phyloP scores from a whole-genome alignment of 2,329 filamentous ascomycete genomes.

The Phyllachora maydis region DNA sequence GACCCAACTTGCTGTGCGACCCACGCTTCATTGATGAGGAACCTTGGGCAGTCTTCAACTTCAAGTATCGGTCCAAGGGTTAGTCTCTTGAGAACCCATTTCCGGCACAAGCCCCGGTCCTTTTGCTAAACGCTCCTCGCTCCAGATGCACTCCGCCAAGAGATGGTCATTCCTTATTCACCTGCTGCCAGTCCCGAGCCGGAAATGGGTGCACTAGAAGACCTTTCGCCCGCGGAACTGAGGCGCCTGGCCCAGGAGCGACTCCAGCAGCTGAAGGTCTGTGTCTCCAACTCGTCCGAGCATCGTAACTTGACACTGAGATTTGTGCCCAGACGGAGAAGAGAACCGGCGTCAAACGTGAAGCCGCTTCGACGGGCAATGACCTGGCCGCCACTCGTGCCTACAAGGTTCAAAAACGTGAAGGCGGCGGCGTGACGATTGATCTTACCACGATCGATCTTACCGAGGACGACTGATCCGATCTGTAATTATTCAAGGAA shows the following conservation, averaged over 20 bases:
- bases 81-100: background rate
- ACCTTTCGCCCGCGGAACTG: slow-evolving; percentile 8
- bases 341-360: no score
- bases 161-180: slow-evolving; percentile 11
- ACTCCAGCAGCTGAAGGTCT: slow-evolving; percentile 9
- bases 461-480: no score
- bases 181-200: slow-evolving; percentile 4
- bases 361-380: no score
- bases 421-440: no score
- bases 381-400: no score
- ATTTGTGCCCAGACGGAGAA: no score
- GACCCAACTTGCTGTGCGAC: background rate
- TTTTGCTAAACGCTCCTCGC: background rate
- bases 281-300: slow-evolving; percentile 1
- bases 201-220: slow-evolving; percentile 3
- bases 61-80: slow-evolving; percentile 13
- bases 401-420: no score
- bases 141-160: slow-evolving; percentile 11
- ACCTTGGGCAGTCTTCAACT: slow-evolving; percentile 9
- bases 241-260: slow-evolving; percentile 11
- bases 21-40: no score
- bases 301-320: no score
- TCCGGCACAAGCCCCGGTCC: background rate
- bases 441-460: no score
- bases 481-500: no score